phyloP scores from a whole-genome alignment of 2,329 filamentous ascomycete species.

The Aspergillus ochraceus region DNA sequence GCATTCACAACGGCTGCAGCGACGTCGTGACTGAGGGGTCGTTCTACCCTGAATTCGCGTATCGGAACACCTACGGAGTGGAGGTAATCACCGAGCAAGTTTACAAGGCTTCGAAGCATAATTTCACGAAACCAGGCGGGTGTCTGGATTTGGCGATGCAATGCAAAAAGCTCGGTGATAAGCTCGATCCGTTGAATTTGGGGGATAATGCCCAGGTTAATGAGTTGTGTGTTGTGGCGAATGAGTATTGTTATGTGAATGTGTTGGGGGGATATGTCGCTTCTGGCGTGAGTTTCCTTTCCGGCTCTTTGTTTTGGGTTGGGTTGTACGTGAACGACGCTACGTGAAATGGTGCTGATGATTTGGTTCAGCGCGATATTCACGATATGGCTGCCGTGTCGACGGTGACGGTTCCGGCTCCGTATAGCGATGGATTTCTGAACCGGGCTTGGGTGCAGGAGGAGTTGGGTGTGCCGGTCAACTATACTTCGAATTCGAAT shows the following conservation, averaged over 20 bases:
- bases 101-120: not conserved
- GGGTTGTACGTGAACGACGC: too few species aligned
- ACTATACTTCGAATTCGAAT: not conserved
- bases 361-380: too few species aligned
- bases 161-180: not conserved
- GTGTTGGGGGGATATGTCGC: not conserved
- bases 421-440: too few species aligned
- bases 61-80: constrained; percentile 59
- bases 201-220: constrained; percentile 1
- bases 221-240: not conserved
- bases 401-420: too few species aligned
- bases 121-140: not conserved
- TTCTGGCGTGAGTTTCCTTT: not conserved
- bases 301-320: too few species aligned
- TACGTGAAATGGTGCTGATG: too few species aligned
- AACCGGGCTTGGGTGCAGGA: not conserved
- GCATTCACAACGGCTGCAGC: constrained; percentile 71
- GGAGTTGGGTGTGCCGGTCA: not conserved
- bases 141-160: constrained; percentile 1
- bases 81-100: constrained; percentile 44
- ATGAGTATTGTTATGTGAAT: not conserved
- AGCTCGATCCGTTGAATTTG: not conserved
- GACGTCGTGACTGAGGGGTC: constrained; percentile 60
- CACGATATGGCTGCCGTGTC: too few species aligned
- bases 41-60: constrained; percentile 43